Conservation (phyloP, 257 asterid species). For the Jasminum sambac region DNA sequence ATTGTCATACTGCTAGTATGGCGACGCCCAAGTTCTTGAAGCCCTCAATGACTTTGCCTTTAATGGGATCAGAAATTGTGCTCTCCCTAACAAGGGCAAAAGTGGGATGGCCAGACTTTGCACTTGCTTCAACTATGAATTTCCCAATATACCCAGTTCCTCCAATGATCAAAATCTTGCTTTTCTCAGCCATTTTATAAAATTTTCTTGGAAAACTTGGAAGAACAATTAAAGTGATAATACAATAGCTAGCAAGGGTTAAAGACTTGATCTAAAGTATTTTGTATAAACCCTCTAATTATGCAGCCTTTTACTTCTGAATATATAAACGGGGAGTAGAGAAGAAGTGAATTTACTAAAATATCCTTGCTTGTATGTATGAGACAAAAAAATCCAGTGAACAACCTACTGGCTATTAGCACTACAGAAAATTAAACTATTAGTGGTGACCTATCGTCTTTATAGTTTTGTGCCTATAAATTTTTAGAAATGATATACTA, state of each 20-base stretch:
- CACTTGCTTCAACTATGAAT: conserved; percentile 68
- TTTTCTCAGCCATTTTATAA: conserved; percentile 58
- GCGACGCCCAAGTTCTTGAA: conserved; percentile 66
- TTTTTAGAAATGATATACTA: no score
- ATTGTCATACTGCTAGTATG: conserved; percentile 46
- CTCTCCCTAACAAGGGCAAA: conserved; percentile 54
- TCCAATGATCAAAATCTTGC: conserved; percentile 82
- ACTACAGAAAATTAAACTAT: no score
- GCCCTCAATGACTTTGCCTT: conserved; percentile 49
- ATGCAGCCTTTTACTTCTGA: background rate
- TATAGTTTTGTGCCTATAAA: no score
- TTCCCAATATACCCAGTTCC: conserved; percentile 86
- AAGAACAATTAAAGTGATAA: background rate
- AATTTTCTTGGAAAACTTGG: background rate
- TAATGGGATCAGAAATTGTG: conserved; percentile 60
- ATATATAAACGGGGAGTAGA: background rate
- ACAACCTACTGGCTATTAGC: no score
- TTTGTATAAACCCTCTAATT: background rate
- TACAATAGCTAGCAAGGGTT: background rate
- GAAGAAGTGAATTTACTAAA: background rate
- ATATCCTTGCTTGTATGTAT: background rate
- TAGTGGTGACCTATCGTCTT: no score
- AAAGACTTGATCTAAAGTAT: background rate
- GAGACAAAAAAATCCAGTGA: background rate
- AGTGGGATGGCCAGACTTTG: conserved; percentile 70